A percentile compares a stretch with the other conserved stretches of the same genome.
These are phyloP conservation scores for Penicillium sp. DNA, from an alignment of 2,329 filamentous ascomycete species.

Conservation along the genomic window DNA sequence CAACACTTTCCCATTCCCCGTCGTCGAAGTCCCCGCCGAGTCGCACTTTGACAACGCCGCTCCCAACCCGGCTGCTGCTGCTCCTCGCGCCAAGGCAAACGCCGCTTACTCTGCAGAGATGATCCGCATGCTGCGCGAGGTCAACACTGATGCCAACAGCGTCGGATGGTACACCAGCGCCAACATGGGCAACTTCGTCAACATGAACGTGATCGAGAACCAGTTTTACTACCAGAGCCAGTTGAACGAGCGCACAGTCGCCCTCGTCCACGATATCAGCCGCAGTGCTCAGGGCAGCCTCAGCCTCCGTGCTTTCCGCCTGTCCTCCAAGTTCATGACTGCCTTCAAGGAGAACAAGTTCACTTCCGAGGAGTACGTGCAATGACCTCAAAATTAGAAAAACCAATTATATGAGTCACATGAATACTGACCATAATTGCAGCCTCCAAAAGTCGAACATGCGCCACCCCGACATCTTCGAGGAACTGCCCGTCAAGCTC, in stretches of 20 bases:
- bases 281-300: conserved; percentile 88
- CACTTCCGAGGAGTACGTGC: conserved; percentile 81
- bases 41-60: conserved; percentile 67
- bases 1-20: conserved; percentile 92
- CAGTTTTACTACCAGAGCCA: conserved; percentile 97
- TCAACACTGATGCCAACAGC: conserved; percentile 97
- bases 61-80: conserved; percentile 75
- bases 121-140: conserved; percentile 93
- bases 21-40: conserved; percentile 69
- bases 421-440: conserved; percentile 25
- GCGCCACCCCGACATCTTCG: conserved; percentile 87
- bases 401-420: background rate
- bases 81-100: conserved; percentile 89
- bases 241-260: conserved; percentile 78
- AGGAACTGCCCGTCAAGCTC: conserved; percentile 83
- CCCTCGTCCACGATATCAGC: conserved; percentile 92
- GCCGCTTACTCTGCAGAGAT: conserved; percentile 88
- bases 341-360: conserved; percentile 98
- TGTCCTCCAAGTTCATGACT: conserved; percentile 82
- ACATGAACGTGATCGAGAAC: conserved; percentile 93
- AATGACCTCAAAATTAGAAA: background rate
- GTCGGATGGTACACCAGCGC: conserved; percentile 98
- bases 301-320: conserved; percentile 84
- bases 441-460: conserved; percentile 94
- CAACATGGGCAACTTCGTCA: conserved; percentile 98